Conservation (phyloP, 2,329 filamentous ascomycete species). For the Alternaria rosae region DNA sequence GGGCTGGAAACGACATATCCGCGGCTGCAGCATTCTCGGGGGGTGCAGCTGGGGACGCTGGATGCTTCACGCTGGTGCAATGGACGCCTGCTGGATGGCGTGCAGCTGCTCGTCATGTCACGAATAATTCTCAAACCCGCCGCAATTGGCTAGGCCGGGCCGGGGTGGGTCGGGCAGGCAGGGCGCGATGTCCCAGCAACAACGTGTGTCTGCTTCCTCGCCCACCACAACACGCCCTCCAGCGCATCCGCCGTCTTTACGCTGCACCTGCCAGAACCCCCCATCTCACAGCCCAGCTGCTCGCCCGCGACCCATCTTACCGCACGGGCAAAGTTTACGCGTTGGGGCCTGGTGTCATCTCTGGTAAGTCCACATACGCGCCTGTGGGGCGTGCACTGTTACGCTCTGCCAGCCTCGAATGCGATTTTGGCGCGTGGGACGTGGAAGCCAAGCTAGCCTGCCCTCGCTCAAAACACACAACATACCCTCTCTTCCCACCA, state of each 20-base stretch:
- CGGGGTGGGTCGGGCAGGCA: constrained; percentile 20
- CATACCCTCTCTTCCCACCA: constrained; percentile 37
- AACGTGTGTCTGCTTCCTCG: constrained; percentile 20
- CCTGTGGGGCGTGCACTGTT: constrained; percentile 42
- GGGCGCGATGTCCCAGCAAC: constrained; percentile 24
- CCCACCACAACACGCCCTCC: constrained; percentile 26
- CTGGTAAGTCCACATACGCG: constrained; percentile 43
- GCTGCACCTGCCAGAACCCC: constrained; percentile 20
- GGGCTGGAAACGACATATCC: constrained; percentile 64
- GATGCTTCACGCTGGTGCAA: constrained; percentile 25
- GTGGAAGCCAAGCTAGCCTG: constrained; percentile 31
- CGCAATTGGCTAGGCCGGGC: constrained; percentile 34
- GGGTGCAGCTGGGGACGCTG: constrained; percentile 17
- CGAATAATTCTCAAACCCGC: constrained; percentile 42
- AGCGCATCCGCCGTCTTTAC: constrained; percentile 11
- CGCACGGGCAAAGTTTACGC: constrained; percentile 27
- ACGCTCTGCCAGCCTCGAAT: constrained; percentile 38
- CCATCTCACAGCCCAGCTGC: background rate
- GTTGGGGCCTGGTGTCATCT: constrained; percentile 26
- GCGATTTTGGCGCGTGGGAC: constrained; percentile 39
- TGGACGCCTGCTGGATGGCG: constrained; percentile 26
- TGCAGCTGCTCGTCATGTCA: constrained; percentile 31
- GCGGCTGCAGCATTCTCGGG: constrained; percentile 69
- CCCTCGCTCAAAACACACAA: constrained; percentile 48
- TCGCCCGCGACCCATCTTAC: constrained; percentile 1